These are phyloP conservation scores for Micromonas commoda DNA, from an alignment of 139 green algal species.

Conservation along the genomic window DNA sequence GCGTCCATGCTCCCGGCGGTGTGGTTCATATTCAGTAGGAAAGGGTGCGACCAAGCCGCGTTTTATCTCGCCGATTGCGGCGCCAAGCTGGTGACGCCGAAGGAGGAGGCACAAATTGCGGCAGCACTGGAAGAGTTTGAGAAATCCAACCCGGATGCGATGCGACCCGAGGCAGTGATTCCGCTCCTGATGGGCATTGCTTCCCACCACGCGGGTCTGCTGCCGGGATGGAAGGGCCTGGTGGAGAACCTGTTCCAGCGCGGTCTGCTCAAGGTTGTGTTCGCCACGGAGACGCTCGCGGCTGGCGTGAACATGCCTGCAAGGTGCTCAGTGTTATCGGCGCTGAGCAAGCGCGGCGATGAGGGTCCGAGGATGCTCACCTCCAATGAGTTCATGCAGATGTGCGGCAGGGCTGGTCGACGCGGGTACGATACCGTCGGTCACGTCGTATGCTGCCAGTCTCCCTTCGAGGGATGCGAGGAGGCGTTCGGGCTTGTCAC, in stretches of 20 bases:
- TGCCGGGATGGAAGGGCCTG: constrained; percentile 85
- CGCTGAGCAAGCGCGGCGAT: constrained; percentile 38
- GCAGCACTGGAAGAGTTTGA: constrained; percentile 52
- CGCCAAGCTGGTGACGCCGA: background rate
- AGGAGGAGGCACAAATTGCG: constrained; percentile 50
- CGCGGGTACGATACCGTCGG: constrained; percentile 78
- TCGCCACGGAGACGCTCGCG: constrained; percentile 94
- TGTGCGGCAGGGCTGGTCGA: constrained; percentile 65
- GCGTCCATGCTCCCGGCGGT: constrained; percentile 78
- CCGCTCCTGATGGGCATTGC: constrained; percentile 67
- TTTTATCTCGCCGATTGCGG: background rate
- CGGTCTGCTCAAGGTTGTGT: constrained; percentile 64
- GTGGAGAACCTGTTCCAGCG: constrained; percentile 84
- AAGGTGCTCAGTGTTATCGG: constrained; percentile 43
- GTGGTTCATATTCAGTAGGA: constrained; percentile 81
- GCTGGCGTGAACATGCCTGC: constrained; percentile 98
- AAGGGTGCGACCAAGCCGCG: constrained; percentile 61
- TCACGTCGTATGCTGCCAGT: constrained; percentile 54
- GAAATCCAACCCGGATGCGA: constrained; percentile 61
- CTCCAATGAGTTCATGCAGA: constrained; percentile 42
- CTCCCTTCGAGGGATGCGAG: constrained; percentile 40
- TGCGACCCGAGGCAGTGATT: constrained; percentile 53
- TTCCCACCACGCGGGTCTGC: constrained; percentile 80
- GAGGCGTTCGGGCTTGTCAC: constrained; percentile 33
- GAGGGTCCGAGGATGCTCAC: constrained; percentile 26